Evolutionary conservation across 228 moss, liverwort and hornwort species (phyloP).

Genomic region (Sphagnum magellanicum): DNA sequence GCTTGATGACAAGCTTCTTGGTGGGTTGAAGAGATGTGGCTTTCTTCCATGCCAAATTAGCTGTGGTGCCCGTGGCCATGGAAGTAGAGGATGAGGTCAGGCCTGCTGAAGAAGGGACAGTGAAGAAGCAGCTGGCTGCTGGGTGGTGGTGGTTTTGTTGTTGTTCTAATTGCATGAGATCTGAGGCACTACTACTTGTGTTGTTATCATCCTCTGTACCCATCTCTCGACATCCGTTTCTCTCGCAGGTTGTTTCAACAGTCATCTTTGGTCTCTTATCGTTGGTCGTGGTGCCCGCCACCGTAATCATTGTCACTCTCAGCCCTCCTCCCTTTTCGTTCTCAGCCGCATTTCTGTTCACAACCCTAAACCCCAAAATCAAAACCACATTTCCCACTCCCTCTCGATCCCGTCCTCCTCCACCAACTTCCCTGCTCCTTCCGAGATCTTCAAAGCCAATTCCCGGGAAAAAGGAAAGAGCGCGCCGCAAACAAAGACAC

Average conservation of each 20-base stretch:
- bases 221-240: conserved; percentile 44
- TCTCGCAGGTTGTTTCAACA: conserved; percentile 68
- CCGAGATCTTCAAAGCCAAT: no score
- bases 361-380: conserved; percentile 66
- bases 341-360: conserved; percentile 81
- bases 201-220: conserved; percentile 29
- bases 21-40: conserved; percentile 93
- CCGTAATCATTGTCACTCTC: conserved; percentile 76
- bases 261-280: conserved; percentile 86
- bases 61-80: conserved; percentile 70
- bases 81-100: conserved; percentile 33
- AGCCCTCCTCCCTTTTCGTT: conserved; percentile 64
- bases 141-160: conserved; percentile 10
- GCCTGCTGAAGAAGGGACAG: conserved; percentile 35
- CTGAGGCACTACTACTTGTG: conserved; percentile 14
- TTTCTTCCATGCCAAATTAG: conserved; percentile 94
- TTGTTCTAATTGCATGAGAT: conserved; percentile 67
- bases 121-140: neutral
- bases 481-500: no score
- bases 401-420: no score
- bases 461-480: no score
- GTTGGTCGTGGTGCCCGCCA: neutral
- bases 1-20: conserved; percentile 95
- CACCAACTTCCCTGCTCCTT: no score
- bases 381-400: no score